phyloP scores from a whole-genome alignment of 768 basidiomycete species.

The Naematelia aurantialba region DNA sequence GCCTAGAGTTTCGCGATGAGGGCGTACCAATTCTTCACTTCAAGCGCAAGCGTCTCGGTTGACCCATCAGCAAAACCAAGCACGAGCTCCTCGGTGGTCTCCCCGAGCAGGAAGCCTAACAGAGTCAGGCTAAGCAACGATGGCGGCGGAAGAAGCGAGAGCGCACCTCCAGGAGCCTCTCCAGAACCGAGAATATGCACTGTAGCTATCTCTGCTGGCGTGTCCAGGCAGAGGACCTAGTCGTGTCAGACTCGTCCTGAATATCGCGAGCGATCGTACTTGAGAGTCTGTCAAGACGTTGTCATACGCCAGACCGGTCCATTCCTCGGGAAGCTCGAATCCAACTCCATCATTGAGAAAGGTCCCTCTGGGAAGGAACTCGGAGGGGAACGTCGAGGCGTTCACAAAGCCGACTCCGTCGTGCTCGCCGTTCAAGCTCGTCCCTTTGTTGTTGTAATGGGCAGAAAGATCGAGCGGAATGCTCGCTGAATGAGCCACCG shows the following conservation, averaged over 20 bases:
- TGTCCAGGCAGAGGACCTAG: neutral
- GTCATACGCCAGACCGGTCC: neutral
- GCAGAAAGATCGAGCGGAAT: neutral
- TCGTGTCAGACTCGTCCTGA: neutral
- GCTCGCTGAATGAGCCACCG: neutral
- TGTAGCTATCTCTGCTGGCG: neutral
- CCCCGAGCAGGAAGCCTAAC: slow-evolving; percentile 2
- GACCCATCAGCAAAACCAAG: neutral
- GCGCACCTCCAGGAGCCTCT: slow-evolving; percentile 1
- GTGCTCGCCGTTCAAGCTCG: slow-evolving; percentile 1
- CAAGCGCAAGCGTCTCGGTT: neutral
- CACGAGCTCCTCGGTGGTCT: slow-evolving; percentile 1
- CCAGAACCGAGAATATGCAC: neutral
- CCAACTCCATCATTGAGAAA: neutral
- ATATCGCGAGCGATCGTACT: neutral
- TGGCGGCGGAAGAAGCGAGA: too few relatives aligned
- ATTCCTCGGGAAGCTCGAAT: neutral
- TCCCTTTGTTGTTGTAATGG: slow-evolving; percentile 5
- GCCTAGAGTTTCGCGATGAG: neutral
- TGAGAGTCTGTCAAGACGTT: slow-evolving; percentile 1
- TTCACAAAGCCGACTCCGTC: neutral
- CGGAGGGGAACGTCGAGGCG: neutral
- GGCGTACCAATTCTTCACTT: slow-evolving; percentile 5
- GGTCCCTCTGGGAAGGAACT: neutral
- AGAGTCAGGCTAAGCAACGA: neutral